These are phyloP conservation scores for Russula brevipes DNA, from an alignment of 768 basidiomycete genomes.

Conservation along the genomic window DNA sequence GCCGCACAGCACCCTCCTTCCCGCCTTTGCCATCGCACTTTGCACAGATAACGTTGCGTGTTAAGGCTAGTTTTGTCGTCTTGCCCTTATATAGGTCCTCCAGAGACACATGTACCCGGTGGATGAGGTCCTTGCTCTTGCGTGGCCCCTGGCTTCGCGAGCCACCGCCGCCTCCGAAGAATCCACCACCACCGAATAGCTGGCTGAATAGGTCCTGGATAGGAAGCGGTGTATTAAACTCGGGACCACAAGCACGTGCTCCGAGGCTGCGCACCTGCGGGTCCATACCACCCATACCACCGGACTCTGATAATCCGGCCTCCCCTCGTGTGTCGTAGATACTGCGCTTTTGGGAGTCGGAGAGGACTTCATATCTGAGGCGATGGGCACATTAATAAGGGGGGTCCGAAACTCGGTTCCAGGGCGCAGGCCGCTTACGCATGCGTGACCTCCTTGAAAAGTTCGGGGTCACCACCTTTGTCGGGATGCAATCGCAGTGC, in stretches of 20 bases:
- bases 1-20: conserved; percentile 89
- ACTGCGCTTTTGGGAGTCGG: conserved; percentile 75
- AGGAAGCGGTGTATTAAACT: background rate
- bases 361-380: conserved; percentile 83
- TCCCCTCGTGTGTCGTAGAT: conserved; percentile 91
- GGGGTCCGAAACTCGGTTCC: conserved; percentile 13
- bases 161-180: conserved; percentile 63
- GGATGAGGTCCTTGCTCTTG: conserved; percentile 97
- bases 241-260: background rate
- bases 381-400: conserved; percentile 8
- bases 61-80: conserved; percentile 94
- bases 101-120: conserved; percentile 92
- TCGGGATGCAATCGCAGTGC: conserved; percentile 84
- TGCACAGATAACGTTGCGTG: conserved; percentile 87
- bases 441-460: conserved; percentile 96
- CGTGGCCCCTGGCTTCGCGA: conserved; percentile 61
- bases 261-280: conserved; percentile 59
- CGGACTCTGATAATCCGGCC: conserved; percentile 80
- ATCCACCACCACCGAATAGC: conserved; percentile 79
- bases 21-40: conserved; percentile 97
- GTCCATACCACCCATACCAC: conserved; percentile 95
- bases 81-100: conserved; percentile 99
- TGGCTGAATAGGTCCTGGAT: conserved; percentile 91
- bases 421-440: conserved; percentile 56
- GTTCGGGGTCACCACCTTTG: conserved; percentile 93